phyloP scores from a whole-genome alignment of 1,284 basidiomycete species.

The Sphaerobolus stellatus region DNA sequence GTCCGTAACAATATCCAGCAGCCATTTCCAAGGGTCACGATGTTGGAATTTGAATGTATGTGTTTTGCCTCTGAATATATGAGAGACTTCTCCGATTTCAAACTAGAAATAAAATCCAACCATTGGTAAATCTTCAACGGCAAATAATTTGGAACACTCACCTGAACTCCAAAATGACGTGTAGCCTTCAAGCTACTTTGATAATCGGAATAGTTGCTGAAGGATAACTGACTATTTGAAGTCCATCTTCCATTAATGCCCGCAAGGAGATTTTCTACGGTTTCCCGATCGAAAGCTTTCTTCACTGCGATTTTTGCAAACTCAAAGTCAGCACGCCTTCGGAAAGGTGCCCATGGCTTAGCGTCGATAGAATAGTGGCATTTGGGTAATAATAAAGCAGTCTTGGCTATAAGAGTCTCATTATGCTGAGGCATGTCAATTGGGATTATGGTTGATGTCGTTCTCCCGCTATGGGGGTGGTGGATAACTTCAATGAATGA shows the following conservation, averaged over 20 bases:
- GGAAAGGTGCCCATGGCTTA: background rate
- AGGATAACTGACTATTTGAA: background rate
- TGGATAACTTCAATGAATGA: background rate
- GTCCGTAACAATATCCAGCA: background rate
- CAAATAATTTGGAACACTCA: background rate
- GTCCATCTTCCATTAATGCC: background rate
- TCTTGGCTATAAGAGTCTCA: background rate
- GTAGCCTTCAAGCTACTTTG: background rate
- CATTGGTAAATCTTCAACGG: background rate
- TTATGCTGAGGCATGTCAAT: too few species aligned
- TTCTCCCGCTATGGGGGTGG: background rate
- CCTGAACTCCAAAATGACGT: background rate
- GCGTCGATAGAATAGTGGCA: background rate
- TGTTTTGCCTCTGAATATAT: background rate
- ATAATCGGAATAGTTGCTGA: background rate
- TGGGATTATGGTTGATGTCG: background rate
- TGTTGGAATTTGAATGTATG: background rate
- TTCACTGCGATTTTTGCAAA: background rate
- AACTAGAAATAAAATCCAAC: background rate
- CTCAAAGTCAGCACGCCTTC: background rate
- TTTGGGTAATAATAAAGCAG: background rate
- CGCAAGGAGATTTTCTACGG: background rate
- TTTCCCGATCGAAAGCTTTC: background rate
- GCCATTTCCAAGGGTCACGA: background rate
- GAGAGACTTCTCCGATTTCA: background rate